These are phyloP conservation scores for Coemansia reversa DNA, from an alignment of 192 early-diverging fungal species.

Conservation along the genomic window DNA sequence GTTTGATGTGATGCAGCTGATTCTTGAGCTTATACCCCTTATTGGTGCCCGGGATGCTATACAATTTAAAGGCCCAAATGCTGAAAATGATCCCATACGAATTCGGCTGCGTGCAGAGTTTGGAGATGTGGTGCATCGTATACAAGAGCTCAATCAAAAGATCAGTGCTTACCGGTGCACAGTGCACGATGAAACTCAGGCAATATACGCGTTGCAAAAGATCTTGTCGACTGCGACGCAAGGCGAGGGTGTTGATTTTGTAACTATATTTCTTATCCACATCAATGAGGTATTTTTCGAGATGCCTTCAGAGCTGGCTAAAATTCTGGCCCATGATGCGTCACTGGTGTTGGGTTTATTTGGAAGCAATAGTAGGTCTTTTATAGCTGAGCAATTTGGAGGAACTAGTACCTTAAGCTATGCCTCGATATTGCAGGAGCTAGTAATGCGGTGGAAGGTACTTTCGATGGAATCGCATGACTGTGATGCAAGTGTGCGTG, in stretches of 20 bases:
- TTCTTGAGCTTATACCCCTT: slow-evolving; percentile 23
- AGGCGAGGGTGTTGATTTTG: background rate
- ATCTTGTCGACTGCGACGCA: background rate
- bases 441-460: slow-evolving; percentile 14
- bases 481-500: background rate
- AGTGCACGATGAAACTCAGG: slow-evolving; percentile 4
- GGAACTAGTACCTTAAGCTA: slow-evolving; percentile 5
- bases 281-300: slow-evolving; percentile 25
- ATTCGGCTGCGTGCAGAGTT: slow-evolving; percentile 41
- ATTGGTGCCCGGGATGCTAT: background rate
- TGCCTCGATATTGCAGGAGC: slow-evolving; percentile 5
- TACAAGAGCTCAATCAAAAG: slow-evolving; percentile 15
- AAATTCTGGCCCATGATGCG: slow-evolving; percentile 8
- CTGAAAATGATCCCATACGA: slow-evolving; percentile 12
- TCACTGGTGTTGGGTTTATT: slow-evolving; percentile 10
- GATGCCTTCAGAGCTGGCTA: slow-evolving; percentile 6
- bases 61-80: background rate
- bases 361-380: slow-evolving; percentile 2
- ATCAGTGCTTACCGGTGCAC: slow-evolving; percentile 1
- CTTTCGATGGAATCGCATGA: slow-evolving; percentile 2
- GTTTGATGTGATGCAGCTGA: slow-evolving; percentile 25
- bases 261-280: slow-evolving; percentile 14
- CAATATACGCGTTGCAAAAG: slow-evolving; percentile 8
- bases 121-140: slow-evolving; percentile 30
- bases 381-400: background rate